phyloP scores from a whole-genome alignment of 2,329 filamentous ascomycete species.

The Pseudogymnoascus sp. region DNA sequence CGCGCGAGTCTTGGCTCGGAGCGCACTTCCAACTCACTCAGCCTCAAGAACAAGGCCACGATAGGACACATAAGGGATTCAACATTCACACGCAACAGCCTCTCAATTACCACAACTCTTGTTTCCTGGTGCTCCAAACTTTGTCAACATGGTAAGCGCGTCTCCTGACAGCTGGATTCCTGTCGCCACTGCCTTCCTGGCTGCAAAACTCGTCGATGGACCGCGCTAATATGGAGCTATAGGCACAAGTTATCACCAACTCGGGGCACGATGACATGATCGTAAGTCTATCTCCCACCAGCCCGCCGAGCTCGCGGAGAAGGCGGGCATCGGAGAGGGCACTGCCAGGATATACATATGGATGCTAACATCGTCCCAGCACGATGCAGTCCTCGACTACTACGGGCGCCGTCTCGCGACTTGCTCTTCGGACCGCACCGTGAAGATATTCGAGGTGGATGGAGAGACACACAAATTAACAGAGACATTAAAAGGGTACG shows the following conservation, averaged over 20 bases:
- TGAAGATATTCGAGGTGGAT: slow-evolving; percentile 98
- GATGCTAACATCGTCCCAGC: slow-evolving; percentile 44
- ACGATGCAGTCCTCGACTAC: slow-evolving; percentile 97
- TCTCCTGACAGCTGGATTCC: background rate
- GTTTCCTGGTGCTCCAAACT: slow-evolving; percentile 1
- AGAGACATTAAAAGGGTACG: slow-evolving; percentile 90
- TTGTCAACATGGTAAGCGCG: slow-evolving; percentile 5
- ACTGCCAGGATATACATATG: background rate
- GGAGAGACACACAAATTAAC: slow-evolving; percentile 82
- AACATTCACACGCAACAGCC: slow-evolving; percentile 6
- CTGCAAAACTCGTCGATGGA: background rate
- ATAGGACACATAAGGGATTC: slow-evolving; percentile 6
- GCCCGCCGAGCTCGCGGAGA: background rate
- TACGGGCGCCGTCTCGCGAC: slow-evolving; percentile 94
- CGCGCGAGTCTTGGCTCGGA: background rate
- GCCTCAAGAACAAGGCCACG: slow-evolving; percentile 10
- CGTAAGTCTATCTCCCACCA: slow-evolving; percentile 54
- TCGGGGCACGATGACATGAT: slow-evolving; percentile 99
- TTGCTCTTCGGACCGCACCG: slow-evolving; percentile 95
- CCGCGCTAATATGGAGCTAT: background rate
- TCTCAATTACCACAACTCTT: background rate
- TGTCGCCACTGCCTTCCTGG: background rate
- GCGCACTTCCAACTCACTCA: slow-evolving; percentile 4
- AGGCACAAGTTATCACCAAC: slow-evolving; percentile 76
- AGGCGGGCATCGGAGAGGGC: background rate